Evolutionary conservation across 2,329 filamentous ascomycete genomes (phyloP).

Genomic region (Acrodontium crateriforme): DNA sequence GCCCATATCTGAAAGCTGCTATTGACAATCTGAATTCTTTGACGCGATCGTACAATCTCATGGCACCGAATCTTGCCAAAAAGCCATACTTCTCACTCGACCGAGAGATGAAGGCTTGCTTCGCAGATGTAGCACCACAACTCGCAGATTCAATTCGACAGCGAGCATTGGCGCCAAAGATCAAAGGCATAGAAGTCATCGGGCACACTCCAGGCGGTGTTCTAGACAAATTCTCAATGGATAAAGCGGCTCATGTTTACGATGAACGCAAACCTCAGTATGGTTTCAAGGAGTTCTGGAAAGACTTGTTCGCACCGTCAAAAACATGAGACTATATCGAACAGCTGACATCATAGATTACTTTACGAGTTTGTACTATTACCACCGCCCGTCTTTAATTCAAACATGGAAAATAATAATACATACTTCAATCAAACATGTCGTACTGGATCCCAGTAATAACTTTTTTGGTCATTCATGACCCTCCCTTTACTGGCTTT

Average conservation of each 20-base stretch:
- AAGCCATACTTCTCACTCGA: slow-evolving; percentile 82
- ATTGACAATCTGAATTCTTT: slow-evolving; percentile 66
- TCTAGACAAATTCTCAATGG: slow-evolving; percentile 46
- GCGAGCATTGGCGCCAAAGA: slow-evolving; percentile 41
- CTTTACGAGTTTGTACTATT: too few relatives aligned
- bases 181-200: slow-evolving; percentile 26
- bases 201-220: slow-evolving; percentile 38
- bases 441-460: slow-evolving; percentile 21
- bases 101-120: slow-evolving; percentile 69
- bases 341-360: too few relatives aligned
- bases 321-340: too few relatives aligned
- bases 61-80: slow-evolving; percentile 82
- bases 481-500: too few relatives aligned
- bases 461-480: too few relatives aligned
- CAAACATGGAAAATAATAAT: too few relatives aligned
- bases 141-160: slow-evolving; percentile 60
- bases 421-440: slow-evolving; percentile 11
- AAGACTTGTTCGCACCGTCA: slow-evolving; percentile 54
- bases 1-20: slow-evolving; percentile 60
- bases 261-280: slow-evolving; percentile 67
- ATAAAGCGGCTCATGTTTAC: slow-evolving; percentile 46
- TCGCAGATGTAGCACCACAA: slow-evolving; percentile 68
- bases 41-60: slow-evolving; percentile 82
- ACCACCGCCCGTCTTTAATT: too few relatives aligned
- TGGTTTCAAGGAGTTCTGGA: slow-evolving; percentile 81